phyloP scores from a whole-genome alignment of 345 rosid species.

The Linum tenue region DNA sequence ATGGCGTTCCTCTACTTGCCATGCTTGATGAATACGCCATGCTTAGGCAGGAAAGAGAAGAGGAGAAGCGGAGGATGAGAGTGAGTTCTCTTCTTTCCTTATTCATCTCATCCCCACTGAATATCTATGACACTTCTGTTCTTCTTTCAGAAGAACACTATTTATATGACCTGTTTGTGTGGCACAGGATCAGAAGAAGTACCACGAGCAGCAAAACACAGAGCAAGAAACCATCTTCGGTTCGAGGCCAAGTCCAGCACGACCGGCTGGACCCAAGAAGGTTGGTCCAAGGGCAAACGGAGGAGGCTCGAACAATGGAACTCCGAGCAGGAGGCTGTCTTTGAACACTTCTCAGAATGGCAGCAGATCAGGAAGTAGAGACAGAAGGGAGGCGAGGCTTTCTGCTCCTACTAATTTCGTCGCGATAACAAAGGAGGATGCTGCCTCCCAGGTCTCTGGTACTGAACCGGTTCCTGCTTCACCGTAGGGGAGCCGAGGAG shows the following conservation, averaged over 20 bases:
- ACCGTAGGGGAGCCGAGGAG: slow-evolving; percentile 35
- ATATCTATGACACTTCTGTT: neutral
- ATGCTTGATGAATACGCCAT: slow-evolving; percentile 92
- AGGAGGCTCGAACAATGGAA: slow-evolving; percentile 45
- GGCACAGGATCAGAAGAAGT: slow-evolving; percentile 74
- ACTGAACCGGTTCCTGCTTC: slow-evolving; percentile 53
- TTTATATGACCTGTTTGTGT: slow-evolving; percentile 5
- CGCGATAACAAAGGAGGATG: slow-evolving; percentile 62
- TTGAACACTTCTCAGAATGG: slow-evolving; percentile 73
- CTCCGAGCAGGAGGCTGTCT: slow-evolving; percentile 73
- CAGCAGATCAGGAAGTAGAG: slow-evolving; percentile 50
- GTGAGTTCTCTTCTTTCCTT: slow-evolving; percentile 25
- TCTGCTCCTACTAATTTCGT: slow-evolving; percentile 58
- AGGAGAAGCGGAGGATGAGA: slow-evolving; percentile 75
- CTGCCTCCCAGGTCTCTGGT: slow-evolving; percentile 59
- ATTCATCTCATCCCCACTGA: neutral
- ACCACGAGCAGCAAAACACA: slow-evolving; percentile 60
- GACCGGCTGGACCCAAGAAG: slow-evolving; percentile 57
- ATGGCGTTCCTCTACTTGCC: slow-evolving; percentile 88
- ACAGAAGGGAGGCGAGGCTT: slow-evolving; percentile 38
- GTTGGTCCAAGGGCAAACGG: slow-evolving; percentile 73
- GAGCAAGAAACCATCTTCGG: slow-evolving; percentile 66
- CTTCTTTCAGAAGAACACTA: neutral
- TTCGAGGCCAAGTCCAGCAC: slow-evolving; percentile 76
- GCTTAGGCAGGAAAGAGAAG: slow-evolving; percentile 91